Conservation (phyloP, 331 rosid genomes). For the Pyracantha coccinea region DNA sequence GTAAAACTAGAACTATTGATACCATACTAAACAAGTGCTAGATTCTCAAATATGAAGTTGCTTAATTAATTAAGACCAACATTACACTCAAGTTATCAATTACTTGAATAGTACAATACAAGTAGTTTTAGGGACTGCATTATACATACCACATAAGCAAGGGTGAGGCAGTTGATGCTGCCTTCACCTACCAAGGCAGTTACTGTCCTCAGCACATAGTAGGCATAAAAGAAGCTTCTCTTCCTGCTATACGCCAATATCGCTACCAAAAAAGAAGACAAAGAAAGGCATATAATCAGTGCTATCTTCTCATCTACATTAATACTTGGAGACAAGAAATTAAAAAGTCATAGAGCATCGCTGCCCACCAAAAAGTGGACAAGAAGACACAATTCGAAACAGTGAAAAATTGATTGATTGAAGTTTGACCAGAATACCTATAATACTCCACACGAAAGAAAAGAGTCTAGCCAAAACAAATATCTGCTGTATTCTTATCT, state of each 20-base stretch:
- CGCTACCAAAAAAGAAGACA: slow-evolving; percentile 27
- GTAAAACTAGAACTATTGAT: too few relatives aligned
- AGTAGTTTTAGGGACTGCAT: background rate
- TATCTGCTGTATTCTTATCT: too few relatives aligned
- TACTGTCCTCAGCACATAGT: slow-evolving; percentile 44
- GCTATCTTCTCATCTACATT: too few relatives aligned
- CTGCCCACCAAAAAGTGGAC: too few relatives aligned
- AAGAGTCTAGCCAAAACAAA: background rate
- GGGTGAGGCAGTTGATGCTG: slow-evolving; percentile 50
- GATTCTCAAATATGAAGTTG: background rate
- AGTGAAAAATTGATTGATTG: too few relatives aligned
- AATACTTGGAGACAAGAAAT: too few relatives aligned
- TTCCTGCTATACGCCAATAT: slow-evolving; percentile 62
- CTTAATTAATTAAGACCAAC: background rate
- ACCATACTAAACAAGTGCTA: too few relatives aligned
- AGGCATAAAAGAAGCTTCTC: slow-evolving; percentile 55
- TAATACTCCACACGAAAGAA: too few relatives aligned
- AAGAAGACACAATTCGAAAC: too few relatives aligned
- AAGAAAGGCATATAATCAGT: background rate
- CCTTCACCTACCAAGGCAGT: slow-evolving; percentile 67
- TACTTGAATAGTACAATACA: background rate
- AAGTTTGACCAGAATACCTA: too few relatives aligned
- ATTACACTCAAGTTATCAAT: background rate
- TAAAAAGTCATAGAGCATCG: too few relatives aligned
- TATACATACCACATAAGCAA: slow-evolving; percentile 66